Conservation (phyloP, 768 basidiomycete genomes). For the Lactarius tabidus region DNA sequence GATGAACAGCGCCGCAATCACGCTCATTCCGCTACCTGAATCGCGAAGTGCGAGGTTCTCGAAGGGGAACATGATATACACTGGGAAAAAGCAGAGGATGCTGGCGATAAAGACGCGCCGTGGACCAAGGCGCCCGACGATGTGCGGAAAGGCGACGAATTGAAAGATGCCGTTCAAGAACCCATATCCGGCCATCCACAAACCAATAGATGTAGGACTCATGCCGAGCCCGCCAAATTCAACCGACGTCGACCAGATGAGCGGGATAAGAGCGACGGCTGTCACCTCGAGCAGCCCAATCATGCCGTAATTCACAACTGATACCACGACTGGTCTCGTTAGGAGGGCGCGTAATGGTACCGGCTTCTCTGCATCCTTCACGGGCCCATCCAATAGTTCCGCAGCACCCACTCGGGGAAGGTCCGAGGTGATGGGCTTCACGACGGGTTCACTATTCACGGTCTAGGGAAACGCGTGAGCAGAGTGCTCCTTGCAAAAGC, state of each 20-base stretch:
- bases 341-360: slow-evolving; percentile 36
- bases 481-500: background rate
- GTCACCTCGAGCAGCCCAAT: slow-evolving; percentile 45
- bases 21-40: background rate
- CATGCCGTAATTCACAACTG: slow-evolving; percentile 41
- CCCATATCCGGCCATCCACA: slow-evolving; percentile 36
- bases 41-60: slow-evolving; percentile 9
- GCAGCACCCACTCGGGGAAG: background rate
- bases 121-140: slow-evolving; percentile 37
- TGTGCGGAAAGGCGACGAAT: slow-evolving; percentile 36
- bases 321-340: slow-evolving; percentile 37
- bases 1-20: background rate
- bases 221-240: slow-evolving; percentile 40
- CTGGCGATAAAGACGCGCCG: slow-evolving; percentile 33
- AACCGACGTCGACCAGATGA: slow-evolving; percentile 44
- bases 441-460: background rate
- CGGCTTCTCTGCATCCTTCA: slow-evolving; percentile 14
- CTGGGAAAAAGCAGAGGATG: slow-evolving; percentile 27
- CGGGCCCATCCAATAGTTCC: background rate
- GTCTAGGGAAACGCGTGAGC: slow-evolving; percentile 4
- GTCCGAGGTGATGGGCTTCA: background rate
- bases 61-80: slow-evolving; percentile 32
- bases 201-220: slow-evolving; percentile 37
- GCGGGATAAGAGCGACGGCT: slow-evolving; percentile 39
- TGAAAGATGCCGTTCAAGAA: slow-evolving; percentile 38